These are phyloP conservation scores for Nakazawaea molendinolei DNA, from an alignment of 805 yeast genomes.

Conservation along the genomic window DNA sequence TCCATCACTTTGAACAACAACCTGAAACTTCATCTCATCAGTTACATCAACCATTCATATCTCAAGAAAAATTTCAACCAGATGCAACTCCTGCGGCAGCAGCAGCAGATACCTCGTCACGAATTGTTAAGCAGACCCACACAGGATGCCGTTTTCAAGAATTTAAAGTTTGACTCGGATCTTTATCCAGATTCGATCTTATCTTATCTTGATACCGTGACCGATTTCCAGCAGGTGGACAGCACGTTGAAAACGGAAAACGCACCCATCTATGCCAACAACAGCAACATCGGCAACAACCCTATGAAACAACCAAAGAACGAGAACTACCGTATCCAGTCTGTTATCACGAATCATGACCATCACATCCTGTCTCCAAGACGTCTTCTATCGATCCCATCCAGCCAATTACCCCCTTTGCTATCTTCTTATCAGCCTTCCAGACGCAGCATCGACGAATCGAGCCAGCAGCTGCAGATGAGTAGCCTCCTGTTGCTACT, in stretches of 20 bases:
- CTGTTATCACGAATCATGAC: too few relatives aligned
- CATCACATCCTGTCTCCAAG: too few relatives aligned
- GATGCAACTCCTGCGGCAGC: constrained; percentile 21
- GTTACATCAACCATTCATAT: constrained; percentile 32
- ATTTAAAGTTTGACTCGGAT: constrained; percentile 14
- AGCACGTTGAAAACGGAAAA: background rate
- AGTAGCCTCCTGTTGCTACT: constrained; percentile 2
- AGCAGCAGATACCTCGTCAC: constrained; percentile 12
- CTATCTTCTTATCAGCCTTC: too few relatives aligned
- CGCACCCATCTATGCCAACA: too few relatives aligned
- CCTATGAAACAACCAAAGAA: too few relatives aligned
- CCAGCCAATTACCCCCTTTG: too few relatives aligned
- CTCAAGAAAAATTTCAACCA: constrained; percentile 15
- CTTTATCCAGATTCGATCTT: constrained; percentile 19
- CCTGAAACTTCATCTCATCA: constrained; percentile 53
- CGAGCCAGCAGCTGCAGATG: background rate
- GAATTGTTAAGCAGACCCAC: constrained; percentile 32
- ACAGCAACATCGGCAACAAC: background rate
- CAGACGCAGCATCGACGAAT: too few relatives aligned
- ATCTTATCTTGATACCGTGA: constrained; percentile 11
- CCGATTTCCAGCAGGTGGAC: constrained; percentile 9
- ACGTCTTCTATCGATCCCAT: too few relatives aligned
- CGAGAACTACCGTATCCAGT: too few relatives aligned
- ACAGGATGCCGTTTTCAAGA: constrained; percentile 32
- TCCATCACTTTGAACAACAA: constrained; percentile 46